phyloP scores from a whole-genome alignment of 2,329 filamentous ascomycete genomes.

The Daldinia sp. region DNA sequence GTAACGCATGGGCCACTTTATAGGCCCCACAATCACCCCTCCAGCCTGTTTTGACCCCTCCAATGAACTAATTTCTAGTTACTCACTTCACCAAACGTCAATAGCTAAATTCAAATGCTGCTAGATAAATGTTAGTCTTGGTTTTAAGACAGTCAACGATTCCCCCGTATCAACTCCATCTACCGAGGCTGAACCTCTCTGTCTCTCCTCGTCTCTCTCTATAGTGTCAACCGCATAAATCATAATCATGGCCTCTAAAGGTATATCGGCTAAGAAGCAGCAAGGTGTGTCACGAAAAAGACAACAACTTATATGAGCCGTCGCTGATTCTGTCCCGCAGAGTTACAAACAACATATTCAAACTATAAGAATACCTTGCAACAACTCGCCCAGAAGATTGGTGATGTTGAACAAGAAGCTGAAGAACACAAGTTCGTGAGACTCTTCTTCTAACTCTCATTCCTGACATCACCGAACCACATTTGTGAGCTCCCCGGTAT shows the following conservation, averaged over 20 bases:
- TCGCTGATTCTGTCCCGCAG: conserved; percentile 58
- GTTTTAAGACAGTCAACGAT: conserved; percentile 8
- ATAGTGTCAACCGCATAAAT: neutral
- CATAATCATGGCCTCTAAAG: conserved; percentile 61
- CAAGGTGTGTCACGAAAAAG: conserved; percentile 66
- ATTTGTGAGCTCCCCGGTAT: conserved; percentile 15
- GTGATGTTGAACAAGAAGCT: conserved; percentile 95
- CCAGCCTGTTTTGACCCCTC: conserved; percentile 37
- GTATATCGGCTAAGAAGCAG: conserved; percentile 75
- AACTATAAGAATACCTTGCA: conserved; percentile 85
- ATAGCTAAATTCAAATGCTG: conserved; percentile 26
- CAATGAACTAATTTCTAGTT: conserved; percentile 38
- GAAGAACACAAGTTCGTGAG: conserved; percentile 94
- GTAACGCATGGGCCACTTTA: conserved; percentile 47
- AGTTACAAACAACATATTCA: conserved; percentile 83
- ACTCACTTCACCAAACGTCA: conserved; percentile 31
- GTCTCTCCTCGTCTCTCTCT: neutral
- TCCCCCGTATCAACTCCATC: conserved; percentile 18
- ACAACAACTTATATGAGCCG: neutral
- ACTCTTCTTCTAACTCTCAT: conserved; percentile 23
- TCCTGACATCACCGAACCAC: conserved; percentile 39
- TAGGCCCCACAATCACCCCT: conserved; percentile 39
- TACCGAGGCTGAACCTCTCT: neutral
- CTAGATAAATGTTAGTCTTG: conserved; percentile 27
- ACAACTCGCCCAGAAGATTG: conserved; percentile 94